Evolutionary conservation across 768 basidiomycete genomes (phyloP).

Genomic region (Leccinum arenicola): DNA sequence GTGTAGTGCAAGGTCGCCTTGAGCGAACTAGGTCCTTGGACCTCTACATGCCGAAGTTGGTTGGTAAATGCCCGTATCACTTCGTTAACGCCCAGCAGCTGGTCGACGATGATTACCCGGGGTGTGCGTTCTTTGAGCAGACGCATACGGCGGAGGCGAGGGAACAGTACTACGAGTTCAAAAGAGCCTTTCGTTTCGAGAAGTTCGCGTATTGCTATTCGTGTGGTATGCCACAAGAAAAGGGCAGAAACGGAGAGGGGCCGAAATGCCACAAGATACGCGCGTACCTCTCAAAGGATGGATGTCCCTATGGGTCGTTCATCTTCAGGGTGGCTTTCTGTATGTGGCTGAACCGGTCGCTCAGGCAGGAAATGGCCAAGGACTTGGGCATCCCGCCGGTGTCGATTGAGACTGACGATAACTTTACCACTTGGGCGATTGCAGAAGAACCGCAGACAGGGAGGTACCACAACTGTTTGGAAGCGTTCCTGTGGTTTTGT

Average conservation of each 20-base stretch:
- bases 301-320: not conserved
- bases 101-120: not conserved
- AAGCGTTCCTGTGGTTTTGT: slow-evolving; percentile 10
- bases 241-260: not conserved
- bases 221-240: slow-evolving; percentile 1
- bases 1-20: not conserved
- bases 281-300: not conserved
- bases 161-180: not conserved
- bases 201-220: not conserved
- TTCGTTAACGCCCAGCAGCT: not conserved
- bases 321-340: not conserved
- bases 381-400: not conserved
- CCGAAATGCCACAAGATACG: not conserved
- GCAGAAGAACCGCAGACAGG: not conserved
- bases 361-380: not conserved
- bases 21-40: not conserved
- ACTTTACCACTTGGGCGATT: slow-evolving; percentile 1
- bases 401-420: not conserved
- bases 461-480: slow-evolving; percentile 6
- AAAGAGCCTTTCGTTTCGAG: not conserved
- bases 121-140: not conserved
- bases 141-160: not conserved
- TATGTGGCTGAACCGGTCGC: not conserved
- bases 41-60: slow-evolving; percentile 1
- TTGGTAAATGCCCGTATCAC: slow-evolving; percentile 8